Conservation (phyloP, 1,284 basidiomycete genomes). For the Ceratobasidium sp. region DNA sequence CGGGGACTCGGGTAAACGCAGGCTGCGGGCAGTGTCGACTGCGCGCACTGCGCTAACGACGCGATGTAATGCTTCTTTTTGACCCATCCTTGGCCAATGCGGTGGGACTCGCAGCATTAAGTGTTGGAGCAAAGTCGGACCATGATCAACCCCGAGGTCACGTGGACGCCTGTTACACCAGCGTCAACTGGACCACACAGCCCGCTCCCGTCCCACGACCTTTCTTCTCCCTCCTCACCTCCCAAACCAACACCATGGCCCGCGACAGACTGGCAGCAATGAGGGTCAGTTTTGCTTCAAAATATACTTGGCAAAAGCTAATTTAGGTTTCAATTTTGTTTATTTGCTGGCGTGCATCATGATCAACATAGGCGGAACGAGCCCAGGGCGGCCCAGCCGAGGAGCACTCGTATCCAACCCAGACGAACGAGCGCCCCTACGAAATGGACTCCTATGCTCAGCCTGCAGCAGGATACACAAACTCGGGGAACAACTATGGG, state of each 20-base stretch:
- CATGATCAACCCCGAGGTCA: slow-evolving; percentile 10
- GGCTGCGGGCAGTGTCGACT: slow-evolving; percentile 39
- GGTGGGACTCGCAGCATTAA: not conserved
- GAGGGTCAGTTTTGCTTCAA: slow-evolving; percentile 20
- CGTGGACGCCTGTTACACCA: slow-evolving; percentile 14
- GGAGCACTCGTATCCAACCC: slow-evolving; percentile 21
- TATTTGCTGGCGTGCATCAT: slow-evolving; percentile 32
- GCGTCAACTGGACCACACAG: slow-evolving; percentile 27
- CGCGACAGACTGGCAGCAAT: slow-evolving; percentile 43
- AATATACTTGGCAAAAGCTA: not conserved
- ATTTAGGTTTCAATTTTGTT: not conserved
- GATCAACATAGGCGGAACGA: slow-evolving; percentile 40
- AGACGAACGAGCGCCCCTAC: slow-evolving; percentile 14
- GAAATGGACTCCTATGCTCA: slow-evolving; percentile 31
- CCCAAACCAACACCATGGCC: slow-evolving; percentile 2
- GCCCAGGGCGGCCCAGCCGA: slow-evolving; percentile 18
- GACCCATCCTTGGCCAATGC: slow-evolving; percentile 14
- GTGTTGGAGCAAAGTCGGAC: slow-evolving; percentile 29
- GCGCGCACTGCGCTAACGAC: not conserved
- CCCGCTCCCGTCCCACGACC: slow-evolving; percentile 28
- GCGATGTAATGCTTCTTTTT: not conserved
- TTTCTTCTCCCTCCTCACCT: not conserved
- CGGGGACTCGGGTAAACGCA: not conserved
- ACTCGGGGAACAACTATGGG: not conserved
- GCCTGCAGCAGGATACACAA: slow-evolving; percentile 7